These are phyloP conservation scores for Lactarius psammicola DNA, from an alignment of 768 basidiomycete genomes.

Conservation along the genomic window DNA sequence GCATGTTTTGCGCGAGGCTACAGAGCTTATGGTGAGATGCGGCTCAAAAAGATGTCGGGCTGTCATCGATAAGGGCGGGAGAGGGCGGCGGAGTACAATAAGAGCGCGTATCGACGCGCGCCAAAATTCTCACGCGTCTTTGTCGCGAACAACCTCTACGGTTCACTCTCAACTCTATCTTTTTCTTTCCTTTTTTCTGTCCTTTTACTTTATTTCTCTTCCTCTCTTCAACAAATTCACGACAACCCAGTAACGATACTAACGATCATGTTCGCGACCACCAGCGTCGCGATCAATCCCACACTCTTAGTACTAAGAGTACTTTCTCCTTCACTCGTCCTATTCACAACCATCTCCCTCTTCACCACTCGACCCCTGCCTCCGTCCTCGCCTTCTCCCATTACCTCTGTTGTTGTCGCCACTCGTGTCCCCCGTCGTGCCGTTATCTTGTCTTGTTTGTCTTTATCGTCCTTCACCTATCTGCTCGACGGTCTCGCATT, in stretches of 20 bases:
- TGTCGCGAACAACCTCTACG: neutral
- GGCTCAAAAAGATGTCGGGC: neutral
- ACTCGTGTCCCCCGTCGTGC: conserved; percentile 70
- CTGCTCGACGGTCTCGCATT: conserved; percentile 76
- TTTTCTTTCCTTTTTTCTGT: conserved; percentile 2
- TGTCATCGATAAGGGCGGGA: conserved; percentile 10
- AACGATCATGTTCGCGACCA: conserved; percentile 18
- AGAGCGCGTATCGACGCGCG: conserved; percentile 4
- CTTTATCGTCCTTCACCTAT: conserved; percentile 68
- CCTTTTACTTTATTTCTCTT: neutral
- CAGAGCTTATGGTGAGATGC: neutral
- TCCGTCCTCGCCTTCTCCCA: conserved; percentile 54
- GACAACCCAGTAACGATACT: conserved; percentile 19
- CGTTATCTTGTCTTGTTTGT: conserved; percentile 68
- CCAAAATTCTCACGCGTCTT: conserved; percentile 8
- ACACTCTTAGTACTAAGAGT: conserved; percentile 60
- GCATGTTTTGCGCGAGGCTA: conserved; percentile 16
- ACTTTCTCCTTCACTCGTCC: conserved; percentile 64
- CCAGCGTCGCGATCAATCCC: conserved; percentile 29
- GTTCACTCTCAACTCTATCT: neutral
- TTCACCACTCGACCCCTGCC: conserved; percentile 47
- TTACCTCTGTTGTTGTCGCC: conserved; percentile 75
- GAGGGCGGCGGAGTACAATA: conserved; percentile 5
- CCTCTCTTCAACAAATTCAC: conserved; percentile 12
- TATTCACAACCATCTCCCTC: conserved; percentile 61